Evolutionary conservation across 352 stramenopile genomes (phyloP), one percentile per base, ranked within the genome.

Genomic region (Lagenidium sp.): DNA sequence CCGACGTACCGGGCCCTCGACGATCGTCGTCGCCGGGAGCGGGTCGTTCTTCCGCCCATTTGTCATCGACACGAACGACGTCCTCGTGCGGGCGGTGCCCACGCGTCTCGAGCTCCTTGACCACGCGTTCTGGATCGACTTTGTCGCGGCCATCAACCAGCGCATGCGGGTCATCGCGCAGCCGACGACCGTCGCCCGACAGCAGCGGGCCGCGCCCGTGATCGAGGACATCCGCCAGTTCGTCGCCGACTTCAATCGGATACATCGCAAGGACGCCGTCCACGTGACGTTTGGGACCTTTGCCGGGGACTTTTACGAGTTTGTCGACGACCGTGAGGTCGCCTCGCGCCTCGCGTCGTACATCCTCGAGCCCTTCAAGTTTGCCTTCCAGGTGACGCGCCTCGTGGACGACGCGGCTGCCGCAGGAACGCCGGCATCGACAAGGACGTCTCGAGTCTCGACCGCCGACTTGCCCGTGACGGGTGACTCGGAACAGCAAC

Each of bases 121-220:
- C 19, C 73, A 94, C 35, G 63, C 68, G 35, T 88, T 87, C 37
- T 94, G 81, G 81, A 85, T 91, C 47, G 71, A 89, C 36, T 91
- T 90, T 48, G 60, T 89, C 12, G 78, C 71, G 3, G 70, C 76
- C 2, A 50, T 83, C 11, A 91, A 94, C 47, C 61, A 75, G 50
- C 60, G 66, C 22, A 43, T 91, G n/a, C 76, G 73, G 13, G 49
- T 81, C 7, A 35, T 93, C 23, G 63, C 78, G 10, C 77, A 86
- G 34, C 63, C 73, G n/a, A 69, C 65, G 6, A 78, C 69, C 0
- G 19, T 32, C 6, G 16, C 56, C 28, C 65, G 73, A 32, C 52
- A 68, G 20, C 37, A 21, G 0, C 58, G 71, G 21, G 68, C 65
- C 3, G 49, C 38, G 3, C 38, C 55, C 4, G 51, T 58, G 3